Percentiles rank a stretch among this genome's conserved stretches.
Evolutionary conservation across 352 stramenopile genomes (phyloP).

Genomic region (Globisporangium cylindrosporum): DNA sequence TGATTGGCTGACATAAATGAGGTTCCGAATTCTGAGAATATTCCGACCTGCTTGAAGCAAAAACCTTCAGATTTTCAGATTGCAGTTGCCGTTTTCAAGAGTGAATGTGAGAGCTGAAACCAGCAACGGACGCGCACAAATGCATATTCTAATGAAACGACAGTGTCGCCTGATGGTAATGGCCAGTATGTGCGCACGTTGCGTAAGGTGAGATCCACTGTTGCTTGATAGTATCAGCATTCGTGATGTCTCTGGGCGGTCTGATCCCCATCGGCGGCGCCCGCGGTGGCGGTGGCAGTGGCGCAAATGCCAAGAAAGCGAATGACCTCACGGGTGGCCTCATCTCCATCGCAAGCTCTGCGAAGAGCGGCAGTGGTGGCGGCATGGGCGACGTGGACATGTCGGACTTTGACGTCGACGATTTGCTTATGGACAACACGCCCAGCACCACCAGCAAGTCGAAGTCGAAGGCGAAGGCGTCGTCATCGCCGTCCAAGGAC

Average conservation of each 20-base stretch:
- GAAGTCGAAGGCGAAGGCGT: conserved; percentile 18
- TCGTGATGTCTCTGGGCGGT: conserved; percentile 39
- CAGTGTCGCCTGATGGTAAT: neutral
- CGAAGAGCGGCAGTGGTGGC: conserved; percentile 7
- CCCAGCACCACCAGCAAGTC: conserved; percentile 10
- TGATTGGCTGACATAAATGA: neutral
- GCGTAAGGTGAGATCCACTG: neutral
- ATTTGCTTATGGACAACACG: conserved; percentile 45
- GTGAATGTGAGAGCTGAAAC: neutral
- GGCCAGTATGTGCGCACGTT: neutral
- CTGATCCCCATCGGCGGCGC: conserved; percentile 49
- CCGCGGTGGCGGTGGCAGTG: conserved; percentile 4
- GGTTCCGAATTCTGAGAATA: neutral
- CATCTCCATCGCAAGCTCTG: conserved; percentile 42
- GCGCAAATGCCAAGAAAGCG: conserved; percentile 16
- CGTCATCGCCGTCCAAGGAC: conserved; percentile 21
- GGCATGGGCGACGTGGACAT: conserved; percentile 21
- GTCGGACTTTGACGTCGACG: conserved; percentile 35
- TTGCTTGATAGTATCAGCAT: neutral
- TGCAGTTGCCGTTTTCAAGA: neutral
- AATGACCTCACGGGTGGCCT: conserved; percentile 58
- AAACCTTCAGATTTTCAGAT: neutral
- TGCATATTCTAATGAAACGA: neutral
- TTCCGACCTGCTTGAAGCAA: neutral
- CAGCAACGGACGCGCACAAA: neutral